Percentiles rank a stretch among this genome's conserved stretches.
Conservation (phyloP, 306 rosid species). For the Quillaja saponaria region DNA sequence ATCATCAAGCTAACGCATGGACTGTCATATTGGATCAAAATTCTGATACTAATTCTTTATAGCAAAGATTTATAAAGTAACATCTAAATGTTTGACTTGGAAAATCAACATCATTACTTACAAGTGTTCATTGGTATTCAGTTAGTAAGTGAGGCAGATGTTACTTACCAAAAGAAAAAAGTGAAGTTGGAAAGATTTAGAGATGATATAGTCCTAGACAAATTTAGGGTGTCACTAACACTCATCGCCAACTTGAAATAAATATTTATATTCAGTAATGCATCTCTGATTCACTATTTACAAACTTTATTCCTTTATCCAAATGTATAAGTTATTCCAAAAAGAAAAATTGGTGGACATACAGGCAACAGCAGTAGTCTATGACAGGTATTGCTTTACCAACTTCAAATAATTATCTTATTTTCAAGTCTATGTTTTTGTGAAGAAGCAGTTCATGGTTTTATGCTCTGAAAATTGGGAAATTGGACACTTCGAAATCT, state of each 20-base stretch:
- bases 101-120: conserved; percentile 17
- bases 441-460: not conserved
- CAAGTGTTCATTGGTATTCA: not conserved
- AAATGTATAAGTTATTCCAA: too few relatives aligned
- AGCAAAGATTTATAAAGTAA: not conserved
- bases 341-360: too few relatives aligned
- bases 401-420: not conserved
- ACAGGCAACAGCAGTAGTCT: conserved; percentile 1
- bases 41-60: not conserved
- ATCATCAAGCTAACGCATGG: conserved; percentile 11
- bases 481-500: conserved; percentile 2
- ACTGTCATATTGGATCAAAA: not conserved
- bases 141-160: not conserved
- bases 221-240: conserved; percentile 6
- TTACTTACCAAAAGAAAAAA: too few relatives aligned
- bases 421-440: not conserved
- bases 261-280: not conserved
- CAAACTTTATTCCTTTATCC: too few relatives aligned
- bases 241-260: conserved; percentile 6
- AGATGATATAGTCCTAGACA: too few relatives aligned
- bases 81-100: conserved; percentile 8
- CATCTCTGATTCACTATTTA: not conserved
- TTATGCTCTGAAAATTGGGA: too few relatives aligned
- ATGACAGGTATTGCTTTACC: not conserved
- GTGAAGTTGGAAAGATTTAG: too few relatives aligned